These are phyloP conservation scores for Metrosideros polymorpha DNA, from an alignment of 441 rosid genomes.

Conservation along the genomic window DNA sequence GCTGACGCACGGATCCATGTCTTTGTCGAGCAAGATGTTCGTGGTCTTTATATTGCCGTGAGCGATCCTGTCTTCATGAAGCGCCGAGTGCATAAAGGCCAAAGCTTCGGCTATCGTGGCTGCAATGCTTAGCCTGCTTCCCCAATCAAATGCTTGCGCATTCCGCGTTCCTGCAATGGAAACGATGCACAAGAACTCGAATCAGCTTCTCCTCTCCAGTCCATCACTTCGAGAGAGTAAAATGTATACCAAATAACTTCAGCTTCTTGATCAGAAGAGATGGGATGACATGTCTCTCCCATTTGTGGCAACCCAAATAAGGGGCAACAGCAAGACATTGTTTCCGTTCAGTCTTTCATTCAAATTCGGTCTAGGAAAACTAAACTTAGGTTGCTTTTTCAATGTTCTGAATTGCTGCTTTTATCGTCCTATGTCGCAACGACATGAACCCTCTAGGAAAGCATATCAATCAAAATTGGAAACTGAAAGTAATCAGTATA, in stretches of 20 bases:
- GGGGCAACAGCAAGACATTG: neutral
- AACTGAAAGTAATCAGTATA: neutral
- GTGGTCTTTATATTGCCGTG: conserved; percentile 62
- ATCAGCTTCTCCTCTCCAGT: neutral
- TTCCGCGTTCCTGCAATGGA: conserved; percentile 27
- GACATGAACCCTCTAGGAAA: neutral
- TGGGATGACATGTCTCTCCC: neutral
- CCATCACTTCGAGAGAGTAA: neutral
- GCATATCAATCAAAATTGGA: neutral
- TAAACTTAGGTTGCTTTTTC: neutral
- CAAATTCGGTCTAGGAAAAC: neutral
- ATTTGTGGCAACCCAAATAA: neutral
- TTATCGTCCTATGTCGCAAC: neutral
- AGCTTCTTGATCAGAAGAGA: neutral
- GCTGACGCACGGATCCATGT: conserved; percentile 41
- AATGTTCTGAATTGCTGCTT: neutral
- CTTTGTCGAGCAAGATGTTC: conserved; percentile 38
- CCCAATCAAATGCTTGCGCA: conserved; percentile 41
- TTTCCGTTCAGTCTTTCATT: neutral
- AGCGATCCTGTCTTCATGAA: conserved; percentile 32
- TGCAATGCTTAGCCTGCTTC: conserved; percentile 40
- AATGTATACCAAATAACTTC: neutral
- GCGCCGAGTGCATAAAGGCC: conserved; percentile 37
- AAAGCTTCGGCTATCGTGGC: conserved; percentile 27
- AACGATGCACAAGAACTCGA: neutral